Evolutionary conservation across 345 rosid genomes (phyloP).

Genomic region (Syzygium jambos): DNA sequence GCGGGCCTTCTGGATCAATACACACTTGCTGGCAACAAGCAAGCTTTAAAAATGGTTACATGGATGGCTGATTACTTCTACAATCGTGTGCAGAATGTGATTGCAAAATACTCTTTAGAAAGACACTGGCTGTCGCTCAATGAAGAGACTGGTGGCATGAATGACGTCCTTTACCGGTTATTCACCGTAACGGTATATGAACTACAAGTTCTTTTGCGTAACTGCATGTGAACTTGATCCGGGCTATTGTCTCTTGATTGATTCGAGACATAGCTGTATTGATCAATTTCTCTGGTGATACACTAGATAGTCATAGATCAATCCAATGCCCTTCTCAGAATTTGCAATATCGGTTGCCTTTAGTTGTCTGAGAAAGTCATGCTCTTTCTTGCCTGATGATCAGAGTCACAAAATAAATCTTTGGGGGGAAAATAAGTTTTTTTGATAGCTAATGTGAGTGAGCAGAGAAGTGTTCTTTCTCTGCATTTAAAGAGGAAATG

Average conservation of each 20-base stretch:
- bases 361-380: not conserved
- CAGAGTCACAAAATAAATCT: not conserved
- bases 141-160: conserved; percentile 98
- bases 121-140: conserved; percentile 75
- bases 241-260: not conserved
- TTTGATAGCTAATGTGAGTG: not conserved
- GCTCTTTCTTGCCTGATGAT: not conserved
- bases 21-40: conserved; percentile 46
- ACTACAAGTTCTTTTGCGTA: not conserved
- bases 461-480: not conserved
- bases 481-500: not conserved
- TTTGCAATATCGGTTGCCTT: not conserved
- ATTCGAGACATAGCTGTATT: not conserved
- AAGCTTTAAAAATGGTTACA: conserved; percentile 60
- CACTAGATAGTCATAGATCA: not conserved
- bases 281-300: not conserved
- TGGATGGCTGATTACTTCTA: conserved; percentile 91
- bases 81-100: conserved; percentile 73
- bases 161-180: conserved; percentile 79
- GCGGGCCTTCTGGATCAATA: conserved; percentile 89
- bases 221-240: not conserved
- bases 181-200: conserved; percentile 50
- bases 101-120: conserved; percentile 41
- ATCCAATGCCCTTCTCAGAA: not conserved
- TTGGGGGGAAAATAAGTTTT: not conserved